phyloP scores from a whole-genome alignment of 305 asterid genomes.

The Stenogyne calaminthoides region DNA sequence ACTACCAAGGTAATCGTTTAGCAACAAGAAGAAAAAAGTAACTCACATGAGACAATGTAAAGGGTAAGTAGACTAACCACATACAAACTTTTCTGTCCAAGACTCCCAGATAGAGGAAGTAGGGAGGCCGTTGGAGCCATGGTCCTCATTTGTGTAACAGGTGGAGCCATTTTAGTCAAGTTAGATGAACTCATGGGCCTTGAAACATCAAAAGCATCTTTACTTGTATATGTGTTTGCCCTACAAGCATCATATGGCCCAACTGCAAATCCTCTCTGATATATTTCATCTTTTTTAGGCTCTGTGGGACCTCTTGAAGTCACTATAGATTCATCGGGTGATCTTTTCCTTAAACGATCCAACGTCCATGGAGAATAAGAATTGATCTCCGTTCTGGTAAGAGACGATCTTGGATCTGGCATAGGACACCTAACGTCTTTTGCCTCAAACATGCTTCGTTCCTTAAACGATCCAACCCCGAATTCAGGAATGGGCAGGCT shows the following conservation, averaged over 20 bases:
- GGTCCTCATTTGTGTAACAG: slow-evolving; percentile 54
- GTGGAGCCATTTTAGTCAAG: slow-evolving; percentile 49
- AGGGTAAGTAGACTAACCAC: slow-evolving; percentile 43
- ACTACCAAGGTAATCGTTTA: slow-evolving; percentile 18
- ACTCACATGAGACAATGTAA: slow-evolving; percentile 24
- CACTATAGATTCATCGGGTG: slow-evolving; percentile 56
- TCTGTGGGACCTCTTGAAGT: slow-evolving; percentile 58
- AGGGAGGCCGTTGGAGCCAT: slow-evolving; percentile 44
- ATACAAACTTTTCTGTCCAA: slow-evolving; percentile 55
- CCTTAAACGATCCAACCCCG: slow-evolving; percentile 28
- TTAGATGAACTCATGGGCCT: slow-evolving; percentile 53
- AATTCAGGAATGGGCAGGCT: slow-evolving; percentile 37
- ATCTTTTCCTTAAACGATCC: slow-evolving; percentile 72
- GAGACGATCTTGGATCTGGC: slow-evolving; percentile 51
- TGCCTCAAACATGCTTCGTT: slow-evolving; percentile 37
- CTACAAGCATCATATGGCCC: slow-evolving; percentile 59
- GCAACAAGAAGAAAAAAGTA: slow-evolving; percentile 9
- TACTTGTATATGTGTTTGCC: slow-evolving; percentile 48
- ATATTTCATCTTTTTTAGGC: slow-evolving; percentile 60
- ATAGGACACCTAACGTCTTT: slow-evolving; percentile 47
- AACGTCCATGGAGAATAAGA: slow-evolving; percentile 80
- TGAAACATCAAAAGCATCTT: slow-evolving; percentile 55
- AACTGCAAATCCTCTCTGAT: slow-evolving; percentile 47
- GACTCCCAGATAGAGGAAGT: slow-evolving; percentile 49
- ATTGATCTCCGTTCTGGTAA: slow-evolving; percentile 46